phyloP scores from a whole-genome alignment of 192 early-diverging fungal genomes.

The Paraglomus brasilianum region DNA sequence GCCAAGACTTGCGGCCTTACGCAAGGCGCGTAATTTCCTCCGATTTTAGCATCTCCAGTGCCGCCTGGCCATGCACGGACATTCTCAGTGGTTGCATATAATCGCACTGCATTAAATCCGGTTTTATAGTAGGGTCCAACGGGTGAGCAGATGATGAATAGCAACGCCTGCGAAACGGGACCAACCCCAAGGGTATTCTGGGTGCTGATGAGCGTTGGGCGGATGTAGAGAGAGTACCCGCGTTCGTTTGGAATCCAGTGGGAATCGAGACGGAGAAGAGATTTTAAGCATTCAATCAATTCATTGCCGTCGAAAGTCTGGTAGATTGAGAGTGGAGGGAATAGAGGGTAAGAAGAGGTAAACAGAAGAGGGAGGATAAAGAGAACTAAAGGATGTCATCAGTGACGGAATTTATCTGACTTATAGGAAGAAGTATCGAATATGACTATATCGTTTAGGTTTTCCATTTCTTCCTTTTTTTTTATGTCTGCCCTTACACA shows the following conservation, averaged over 20 bases:
- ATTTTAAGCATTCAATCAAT: slow-evolving; percentile 79
- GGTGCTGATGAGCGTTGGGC: slow-evolving; percentile 91
- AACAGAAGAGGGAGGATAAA: slow-evolving; percentile 10
- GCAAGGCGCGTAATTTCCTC: slow-evolving; percentile 85
- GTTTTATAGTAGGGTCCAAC: slow-evolving; percentile 97
- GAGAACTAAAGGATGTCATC: neutral
- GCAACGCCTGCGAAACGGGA: slow-evolving; percentile 69
- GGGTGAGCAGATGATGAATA: slow-evolving; percentile 89
- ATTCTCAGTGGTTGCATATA: slow-evolving; percentile 81
- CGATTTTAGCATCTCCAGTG: slow-evolving; percentile 90
- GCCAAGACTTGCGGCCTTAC: slow-evolving; percentile 83
- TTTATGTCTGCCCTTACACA: no score
- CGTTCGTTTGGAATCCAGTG: slow-evolving; percentile 89
- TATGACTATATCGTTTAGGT: neutral
- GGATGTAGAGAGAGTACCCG: slow-evolving; percentile 92
- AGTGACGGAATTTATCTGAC: neutral
- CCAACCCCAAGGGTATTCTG: slow-evolving; percentile 85
- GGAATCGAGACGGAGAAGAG: slow-evolving; percentile 76
- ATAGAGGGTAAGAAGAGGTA: neutral
- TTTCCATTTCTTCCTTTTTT: no score
- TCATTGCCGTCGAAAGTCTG: slow-evolving; percentile 73
- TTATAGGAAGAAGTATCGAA: neutral
- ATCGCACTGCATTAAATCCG: slow-evolving; percentile 83
- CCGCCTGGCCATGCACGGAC: slow-evolving; percentile 96
- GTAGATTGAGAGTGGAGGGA: neutral